Evolutionary conservation across 495 filamentous ascomycete genomes (phyloP).

Genomic region (Haplographium delicatum): DNA sequence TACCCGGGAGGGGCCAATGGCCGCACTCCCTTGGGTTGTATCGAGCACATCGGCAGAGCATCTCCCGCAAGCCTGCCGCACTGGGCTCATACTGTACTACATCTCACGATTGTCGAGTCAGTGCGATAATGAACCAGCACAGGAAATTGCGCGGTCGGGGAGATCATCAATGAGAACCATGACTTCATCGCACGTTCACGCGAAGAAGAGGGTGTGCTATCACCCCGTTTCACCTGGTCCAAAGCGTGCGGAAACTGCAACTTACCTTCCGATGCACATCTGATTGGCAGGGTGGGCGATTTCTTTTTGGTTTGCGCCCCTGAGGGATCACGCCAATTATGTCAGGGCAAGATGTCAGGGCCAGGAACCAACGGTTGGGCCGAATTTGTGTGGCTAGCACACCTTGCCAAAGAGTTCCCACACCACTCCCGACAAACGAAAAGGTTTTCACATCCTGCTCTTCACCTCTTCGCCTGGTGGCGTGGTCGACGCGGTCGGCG

Average conservation of each 20-base stretch:
- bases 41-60: background rate
- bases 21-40: background rate
- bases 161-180: background rate
- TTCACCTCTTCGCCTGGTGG: too few species aligned
- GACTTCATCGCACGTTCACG: constrained; percentile 4
- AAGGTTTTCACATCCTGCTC: too few species aligned
- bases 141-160: background rate
- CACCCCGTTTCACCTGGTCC: background rate
- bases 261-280: background rate
- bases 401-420: background rate
- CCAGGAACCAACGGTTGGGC: constrained; percentile 8
- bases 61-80: constrained; percentile 9
- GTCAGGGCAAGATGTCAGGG: constrained; percentile 8
- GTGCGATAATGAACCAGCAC: background rate
- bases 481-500: too few species aligned
- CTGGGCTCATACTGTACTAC: constrained; percentile 5
- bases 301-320: background rate
- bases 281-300: constrained; percentile 6
- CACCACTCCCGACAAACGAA: background rate
- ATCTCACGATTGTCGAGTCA: constrained; percentile 1
- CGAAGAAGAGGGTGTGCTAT: background rate
- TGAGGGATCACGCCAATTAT: too few species aligned
- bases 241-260: constrained; percentile 12
- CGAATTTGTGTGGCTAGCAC: too few species aligned
- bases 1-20: background rate